Evolutionary conservation across 2,329 filamentous ascomycete genomes (phyloP).

Genomic region (Fusarium sp.): DNA sequence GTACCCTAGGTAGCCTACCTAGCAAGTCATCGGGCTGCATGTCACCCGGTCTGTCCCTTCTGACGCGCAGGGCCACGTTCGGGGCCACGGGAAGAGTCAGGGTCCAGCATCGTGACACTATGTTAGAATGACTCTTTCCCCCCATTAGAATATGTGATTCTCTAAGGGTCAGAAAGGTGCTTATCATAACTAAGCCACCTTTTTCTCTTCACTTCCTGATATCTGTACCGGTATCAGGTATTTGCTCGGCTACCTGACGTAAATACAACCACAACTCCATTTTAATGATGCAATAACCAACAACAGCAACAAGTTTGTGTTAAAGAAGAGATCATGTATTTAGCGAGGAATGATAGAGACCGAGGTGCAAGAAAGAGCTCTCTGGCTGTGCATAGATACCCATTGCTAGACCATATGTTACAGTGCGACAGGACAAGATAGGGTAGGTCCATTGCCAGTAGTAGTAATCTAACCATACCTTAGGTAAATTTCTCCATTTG

Average conservation of each 20-base stretch:
- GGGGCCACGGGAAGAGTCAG: neutral
- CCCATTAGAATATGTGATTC: neutral
- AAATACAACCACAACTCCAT: neutral
- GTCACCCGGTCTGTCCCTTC: slow-evolving; percentile 32
- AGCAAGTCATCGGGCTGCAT: slow-evolving; percentile 18
- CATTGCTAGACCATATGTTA: neutral
- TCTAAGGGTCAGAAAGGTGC: neutral
- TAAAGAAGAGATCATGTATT: neutral
- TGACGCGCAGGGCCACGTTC: slow-evolving; percentile 32
- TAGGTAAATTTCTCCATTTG: neutral
- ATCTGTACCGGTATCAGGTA: neutral
- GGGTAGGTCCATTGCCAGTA: neutral
- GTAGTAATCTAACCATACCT: neutral
- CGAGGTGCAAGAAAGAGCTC: neutral
- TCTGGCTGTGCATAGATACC: neutral
- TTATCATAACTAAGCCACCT: neutral
- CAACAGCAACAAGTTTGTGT: neutral
- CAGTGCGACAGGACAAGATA: neutral
- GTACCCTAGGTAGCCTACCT: neutral
- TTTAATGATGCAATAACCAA: neutral
- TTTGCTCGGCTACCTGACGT: neutral
- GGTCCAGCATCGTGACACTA: neutral
- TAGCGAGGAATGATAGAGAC: neutral
- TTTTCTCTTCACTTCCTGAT: neutral
- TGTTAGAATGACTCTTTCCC: neutral